Conservation (phyloP, 1,139 yeast species). For the Diutina scorzettiae region DNA sequence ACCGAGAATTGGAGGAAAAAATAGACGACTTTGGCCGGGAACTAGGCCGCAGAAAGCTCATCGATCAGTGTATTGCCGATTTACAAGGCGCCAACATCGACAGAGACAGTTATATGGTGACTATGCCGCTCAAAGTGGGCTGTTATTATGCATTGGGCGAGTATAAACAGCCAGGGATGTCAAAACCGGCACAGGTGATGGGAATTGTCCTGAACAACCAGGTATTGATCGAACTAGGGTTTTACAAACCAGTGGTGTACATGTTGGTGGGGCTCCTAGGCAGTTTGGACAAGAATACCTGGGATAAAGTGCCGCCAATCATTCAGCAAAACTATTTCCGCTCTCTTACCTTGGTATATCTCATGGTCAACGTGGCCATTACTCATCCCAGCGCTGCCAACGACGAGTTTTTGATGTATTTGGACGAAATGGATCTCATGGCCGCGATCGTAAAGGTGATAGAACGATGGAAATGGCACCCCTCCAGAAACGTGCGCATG, state of each 20-base stretch:
- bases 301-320: not conserved
- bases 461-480: constrained; percentile 59
- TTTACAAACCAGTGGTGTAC: not conserved
- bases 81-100: not conserved
- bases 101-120: not conserved
- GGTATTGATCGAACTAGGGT: not conserved
- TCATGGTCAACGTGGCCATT: constrained; percentile 23
- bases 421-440: not conserved
- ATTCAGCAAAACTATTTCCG: constrained; percentile 15
- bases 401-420: constrained; percentile 8
- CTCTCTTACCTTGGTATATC: constrained; percentile 43
- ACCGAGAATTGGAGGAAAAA: not conserved
- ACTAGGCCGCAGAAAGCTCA: not conserved
- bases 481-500: constrained; percentile 14
- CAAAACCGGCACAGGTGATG: not conserved
- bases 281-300: not conserved
- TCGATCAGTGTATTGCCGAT: not conserved
- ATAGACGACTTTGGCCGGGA: not conserved
- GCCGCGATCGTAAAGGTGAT: constrained; percentile 18
- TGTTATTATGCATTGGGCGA: constrained; percentile 1
- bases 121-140: not conserved
- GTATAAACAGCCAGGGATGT: not conserved
- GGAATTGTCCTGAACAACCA: not conserved
- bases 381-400: constrained; percentile 22
- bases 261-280: not conserved